phyloP scores from a whole-genome alignment of 805 yeast genomes.

The Yamadazyma scolyti region DNA sequence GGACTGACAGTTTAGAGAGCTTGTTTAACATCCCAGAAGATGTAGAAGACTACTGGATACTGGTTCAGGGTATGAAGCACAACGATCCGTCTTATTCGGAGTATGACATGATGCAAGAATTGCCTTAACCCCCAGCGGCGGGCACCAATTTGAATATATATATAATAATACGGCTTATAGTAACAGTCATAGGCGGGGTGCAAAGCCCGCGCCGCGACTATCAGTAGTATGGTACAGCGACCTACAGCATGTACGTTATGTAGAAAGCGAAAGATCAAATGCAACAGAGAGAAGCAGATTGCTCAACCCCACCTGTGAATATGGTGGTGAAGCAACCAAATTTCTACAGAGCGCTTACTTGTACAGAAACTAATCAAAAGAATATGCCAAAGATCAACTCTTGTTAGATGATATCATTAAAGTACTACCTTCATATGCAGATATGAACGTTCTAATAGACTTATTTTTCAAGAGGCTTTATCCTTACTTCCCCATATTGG shows the following conservation, averaged over 20 bases:
- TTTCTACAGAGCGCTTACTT: background rate
- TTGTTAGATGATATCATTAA: constrained; percentile 3
- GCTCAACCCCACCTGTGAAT: constrained; percentile 4
- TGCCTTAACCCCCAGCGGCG: no score
- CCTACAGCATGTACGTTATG: constrained; percentile 10
- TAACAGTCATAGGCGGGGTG: no score
- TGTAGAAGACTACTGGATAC: no score
- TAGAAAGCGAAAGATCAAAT: constrained; percentile 9
- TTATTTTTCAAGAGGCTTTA: constrained; percentile 57
- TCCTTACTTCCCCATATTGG: constrained; percentile 61
- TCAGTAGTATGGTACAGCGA: no score
- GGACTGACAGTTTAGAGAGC: no score
- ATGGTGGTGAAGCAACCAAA: constrained; percentile 1
- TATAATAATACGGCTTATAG: no score
- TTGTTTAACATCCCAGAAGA: no score
- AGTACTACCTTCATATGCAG: constrained; percentile 2
- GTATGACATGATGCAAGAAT: no score
- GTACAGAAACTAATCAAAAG: background rate
- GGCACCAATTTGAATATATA: no score
- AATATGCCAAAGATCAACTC: background rate
- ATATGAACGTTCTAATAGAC: constrained; percentile 50
- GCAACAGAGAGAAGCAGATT: constrained; percentile 9
- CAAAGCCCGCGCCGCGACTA: no score
- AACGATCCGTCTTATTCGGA: no score
- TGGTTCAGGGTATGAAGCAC: no score